Evolutionary conservation across 2,329 filamentous ascomycete species (phyloP).

Genomic region (Cladophialophora chaetospira): DNA sequence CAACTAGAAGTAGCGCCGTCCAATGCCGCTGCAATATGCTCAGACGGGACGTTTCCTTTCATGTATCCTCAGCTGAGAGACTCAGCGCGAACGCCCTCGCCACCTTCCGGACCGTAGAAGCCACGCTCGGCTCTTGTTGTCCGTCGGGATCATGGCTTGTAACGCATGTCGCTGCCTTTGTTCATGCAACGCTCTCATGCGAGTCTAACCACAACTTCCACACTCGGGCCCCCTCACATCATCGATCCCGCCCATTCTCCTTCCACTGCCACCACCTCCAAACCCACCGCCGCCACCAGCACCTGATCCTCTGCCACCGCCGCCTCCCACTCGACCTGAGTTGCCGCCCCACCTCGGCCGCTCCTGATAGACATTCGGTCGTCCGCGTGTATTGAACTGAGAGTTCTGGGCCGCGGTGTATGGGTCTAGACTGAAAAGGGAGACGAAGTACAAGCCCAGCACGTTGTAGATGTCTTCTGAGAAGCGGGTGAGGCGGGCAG

Average conservation of each 20-base stretch:
- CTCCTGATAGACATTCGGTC: slow-evolving; percentile 36
- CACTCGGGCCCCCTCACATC: slow-evolving; percentile 53
- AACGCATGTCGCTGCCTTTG: no score
- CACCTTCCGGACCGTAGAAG: no score
- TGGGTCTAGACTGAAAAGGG: slow-evolving; percentile 51
- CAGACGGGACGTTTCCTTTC: no score
- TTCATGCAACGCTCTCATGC: no score
- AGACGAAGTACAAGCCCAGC: slow-evolving; percentile 52
- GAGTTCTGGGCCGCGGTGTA: slow-evolving; percentile 49
- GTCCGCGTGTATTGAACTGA: slow-evolving; percentile 46
- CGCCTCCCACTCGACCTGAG: slow-evolving; percentile 21
- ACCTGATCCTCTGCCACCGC: slow-evolving; percentile 27
- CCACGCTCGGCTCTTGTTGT: no score
- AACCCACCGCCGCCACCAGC: slow-evolving; percentile 35
- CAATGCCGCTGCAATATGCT: no score
- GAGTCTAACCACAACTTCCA: slow-evolving; percentile 48
- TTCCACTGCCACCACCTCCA: slow-evolving; percentile 36
- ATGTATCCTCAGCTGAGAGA: no score
- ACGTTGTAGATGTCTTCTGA: slow-evolving; percentile 49
- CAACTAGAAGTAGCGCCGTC: no score
- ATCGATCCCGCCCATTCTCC: slow-evolving; percentile 49
- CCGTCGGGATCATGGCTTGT: no score
- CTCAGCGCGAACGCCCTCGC: no score
- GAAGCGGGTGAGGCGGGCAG: slow-evolving; percentile 46
- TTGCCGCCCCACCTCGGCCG: slow-evolving; percentile 33